Conservation (phyloP, 495 filamentous ascomycete species). For the Achaetomiella virescens region DNA sequence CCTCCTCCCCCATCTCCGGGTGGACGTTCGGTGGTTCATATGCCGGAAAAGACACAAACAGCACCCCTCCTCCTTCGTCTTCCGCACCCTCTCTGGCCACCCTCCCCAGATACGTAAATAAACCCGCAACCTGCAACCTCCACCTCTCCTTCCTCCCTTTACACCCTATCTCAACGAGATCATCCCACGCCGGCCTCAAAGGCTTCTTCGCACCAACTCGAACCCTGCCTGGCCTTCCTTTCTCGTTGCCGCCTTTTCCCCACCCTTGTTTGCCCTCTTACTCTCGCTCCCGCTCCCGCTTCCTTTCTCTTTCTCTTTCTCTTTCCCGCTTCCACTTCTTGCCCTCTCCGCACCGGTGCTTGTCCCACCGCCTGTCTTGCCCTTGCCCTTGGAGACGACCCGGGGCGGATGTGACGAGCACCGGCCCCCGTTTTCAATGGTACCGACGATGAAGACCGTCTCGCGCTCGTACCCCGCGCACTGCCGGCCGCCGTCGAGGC, state of each 20-base stretch:
- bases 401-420: constrained; percentile 43
- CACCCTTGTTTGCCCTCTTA: background rate
- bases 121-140: constrained; percentile 33
- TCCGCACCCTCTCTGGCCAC: constrained; percentile 15
- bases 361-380: constrained; percentile 4
- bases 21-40: constrained; percentile 26
- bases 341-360: too few species aligned
- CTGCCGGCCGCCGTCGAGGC: constrained; percentile 55
- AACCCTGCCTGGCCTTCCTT: constrained; percentile 10
- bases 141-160: constrained; percentile 17
- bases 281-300: constrained; percentile 14
- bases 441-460: constrained; percentile 46
- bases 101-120: constrained; percentile 25
- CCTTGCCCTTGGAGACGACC: constrained; percentile 25
- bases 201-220: constrained; percentile 29
- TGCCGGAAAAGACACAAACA: constrained; percentile 17
- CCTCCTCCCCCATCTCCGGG: constrained; percentile 25
- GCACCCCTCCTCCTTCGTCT: constrained; percentile 13
- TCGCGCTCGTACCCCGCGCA: constrained; percentile 57
- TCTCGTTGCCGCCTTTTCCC: background rate
- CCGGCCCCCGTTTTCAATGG: constrained; percentile 37
- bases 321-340: constrained; percentile 4
- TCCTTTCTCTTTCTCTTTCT: constrained; percentile 11
- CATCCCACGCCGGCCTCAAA: constrained; percentile 39
- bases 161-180: constrained; percentile 28